A percentile compares a stretch with the other conserved stretches of the same genome.
Evolutionary conservation across 1,284 basidiomycete genomes (phyloP).

Genomic region (Irpex sp.): DNA sequence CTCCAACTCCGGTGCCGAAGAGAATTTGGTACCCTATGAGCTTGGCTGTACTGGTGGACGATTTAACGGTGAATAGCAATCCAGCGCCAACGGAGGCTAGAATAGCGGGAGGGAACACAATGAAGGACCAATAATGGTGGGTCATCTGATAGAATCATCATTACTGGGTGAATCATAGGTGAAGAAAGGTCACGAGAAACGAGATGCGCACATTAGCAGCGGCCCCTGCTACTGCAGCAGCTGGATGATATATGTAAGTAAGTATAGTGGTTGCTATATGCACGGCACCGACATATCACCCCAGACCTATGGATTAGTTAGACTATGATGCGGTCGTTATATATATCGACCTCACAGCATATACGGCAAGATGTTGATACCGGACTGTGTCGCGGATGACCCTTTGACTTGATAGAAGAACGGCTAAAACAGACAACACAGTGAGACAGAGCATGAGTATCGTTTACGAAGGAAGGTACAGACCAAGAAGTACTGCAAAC

Average conservation of each 20-base stretch:
- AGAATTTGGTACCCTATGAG: neutral
- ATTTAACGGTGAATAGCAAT: neutral
- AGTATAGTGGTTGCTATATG: neutral
- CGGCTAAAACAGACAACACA: neutral
- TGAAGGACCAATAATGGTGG: neutral
- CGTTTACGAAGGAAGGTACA: neutral
- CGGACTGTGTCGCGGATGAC: neutral
- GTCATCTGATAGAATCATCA: neutral
- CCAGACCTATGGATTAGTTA: neutral
- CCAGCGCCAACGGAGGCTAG: neutral
- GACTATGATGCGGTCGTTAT: no score
- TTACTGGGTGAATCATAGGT: no score
- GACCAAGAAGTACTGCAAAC: neutral
- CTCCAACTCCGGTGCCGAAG: neutral
- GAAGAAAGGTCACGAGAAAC: neutral
- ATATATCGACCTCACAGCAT: neutral
- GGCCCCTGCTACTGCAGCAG: neutral
- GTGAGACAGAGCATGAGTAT: no score
- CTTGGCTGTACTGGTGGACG: neutral
- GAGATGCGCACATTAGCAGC: neutral
- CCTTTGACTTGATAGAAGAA: neutral
- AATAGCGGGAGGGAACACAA: neutral
- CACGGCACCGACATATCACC: neutral
- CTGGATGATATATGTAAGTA: neutral
- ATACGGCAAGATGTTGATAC: neutral